Evolutionary conservation across 169 alveolate genomes (phyloP).

Genomic region (Cystoisospora suis): DNA sequence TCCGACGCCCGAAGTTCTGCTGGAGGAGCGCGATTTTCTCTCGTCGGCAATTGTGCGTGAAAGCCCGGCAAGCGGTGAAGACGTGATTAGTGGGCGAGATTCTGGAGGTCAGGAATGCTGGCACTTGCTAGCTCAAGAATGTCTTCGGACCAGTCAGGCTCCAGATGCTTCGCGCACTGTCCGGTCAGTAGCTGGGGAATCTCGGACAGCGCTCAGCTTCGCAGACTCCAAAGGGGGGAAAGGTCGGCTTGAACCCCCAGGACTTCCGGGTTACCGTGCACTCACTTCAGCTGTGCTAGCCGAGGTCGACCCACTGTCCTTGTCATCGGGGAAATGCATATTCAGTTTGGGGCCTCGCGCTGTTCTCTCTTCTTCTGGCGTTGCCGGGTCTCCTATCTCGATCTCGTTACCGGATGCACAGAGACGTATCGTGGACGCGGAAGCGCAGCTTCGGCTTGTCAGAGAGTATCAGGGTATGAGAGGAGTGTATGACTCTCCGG

Average conservation of each 20-base stretch:
- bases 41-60: background rate
- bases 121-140: background rate
- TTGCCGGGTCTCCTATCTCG: background rate
- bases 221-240: background rate
- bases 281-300: background rate
- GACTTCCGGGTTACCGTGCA: background rate
- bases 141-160: background rate
- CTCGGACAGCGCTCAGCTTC: background rate
- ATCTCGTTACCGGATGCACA: background rate
- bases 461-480: background rate
- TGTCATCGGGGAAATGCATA: background rate
- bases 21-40: background rate
- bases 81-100: background rate
- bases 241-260: background rate
- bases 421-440: background rate
- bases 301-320: background rate
- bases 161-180: background rate
- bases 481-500: constrained; percentile 9
- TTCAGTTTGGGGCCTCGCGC: background rate
- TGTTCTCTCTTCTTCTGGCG: background rate
- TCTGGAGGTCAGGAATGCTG: background rate
- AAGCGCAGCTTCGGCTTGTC: background rate
- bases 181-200: background rate
- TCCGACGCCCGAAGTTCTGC: background rate
- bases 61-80: background rate